Conservation (phyloP, 2,329 filamentous ascomycete genomes). For the Fusarium dlaminii region DNA sequence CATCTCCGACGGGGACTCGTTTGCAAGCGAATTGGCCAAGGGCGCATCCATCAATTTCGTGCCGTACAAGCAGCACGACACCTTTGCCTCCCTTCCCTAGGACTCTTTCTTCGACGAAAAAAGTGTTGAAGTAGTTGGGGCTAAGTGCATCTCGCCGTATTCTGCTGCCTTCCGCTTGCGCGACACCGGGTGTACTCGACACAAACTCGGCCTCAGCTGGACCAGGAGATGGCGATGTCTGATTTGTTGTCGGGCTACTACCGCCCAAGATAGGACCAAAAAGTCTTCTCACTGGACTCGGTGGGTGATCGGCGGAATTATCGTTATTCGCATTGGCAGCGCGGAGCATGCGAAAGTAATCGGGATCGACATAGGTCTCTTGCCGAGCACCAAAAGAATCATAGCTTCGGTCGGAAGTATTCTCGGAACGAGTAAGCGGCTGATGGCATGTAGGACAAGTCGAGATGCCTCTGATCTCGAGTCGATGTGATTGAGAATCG, state of each 20-base stretch:
- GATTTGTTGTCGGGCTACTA: slow-evolving; percentile 12
- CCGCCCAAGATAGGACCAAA: slow-evolving; percentile 56
- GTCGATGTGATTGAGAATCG: slow-evolving; percentile 83
- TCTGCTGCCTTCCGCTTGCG: slow-evolving; percentile 64
- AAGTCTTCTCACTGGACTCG: slow-evolving; percentile 64
- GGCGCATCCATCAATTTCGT: slow-evolving; percentile 88
- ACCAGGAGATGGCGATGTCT: slow-evolving; percentile 31
- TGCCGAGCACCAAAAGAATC: slow-evolving; percentile 54
- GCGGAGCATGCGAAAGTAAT: slow-evolving; percentile 95
- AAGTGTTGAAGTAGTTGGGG: slow-evolving; percentile 89
- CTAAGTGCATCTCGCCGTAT: slow-evolving; percentile 91
- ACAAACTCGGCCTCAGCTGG: slow-evolving; percentile 58
- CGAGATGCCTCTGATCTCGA: slow-evolving; percentile 80
- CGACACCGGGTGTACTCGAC: slow-evolving; percentile 61
- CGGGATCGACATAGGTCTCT: slow-evolving; percentile 83
- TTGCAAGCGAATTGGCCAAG: slow-evolving; percentile 97
- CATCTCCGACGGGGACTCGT: slow-evolving; percentile 92
- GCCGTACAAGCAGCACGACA: slow-evolving; percentile 91
- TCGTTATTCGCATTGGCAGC: slow-evolving; percentile 54
- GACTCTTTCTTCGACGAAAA: slow-evolving; percentile 89
- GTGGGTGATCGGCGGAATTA: slow-evolving; percentile 56
- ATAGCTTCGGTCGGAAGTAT: slow-evolving; percentile 61
- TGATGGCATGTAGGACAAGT: slow-evolving; percentile 94
- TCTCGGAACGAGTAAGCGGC: slow-evolving; percentile 61
- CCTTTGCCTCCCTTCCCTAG: slow-evolving; percentile 93